phyloP scores from a whole-genome alignment of 148 eudicot species.

The Cornus suecica region DNA sequence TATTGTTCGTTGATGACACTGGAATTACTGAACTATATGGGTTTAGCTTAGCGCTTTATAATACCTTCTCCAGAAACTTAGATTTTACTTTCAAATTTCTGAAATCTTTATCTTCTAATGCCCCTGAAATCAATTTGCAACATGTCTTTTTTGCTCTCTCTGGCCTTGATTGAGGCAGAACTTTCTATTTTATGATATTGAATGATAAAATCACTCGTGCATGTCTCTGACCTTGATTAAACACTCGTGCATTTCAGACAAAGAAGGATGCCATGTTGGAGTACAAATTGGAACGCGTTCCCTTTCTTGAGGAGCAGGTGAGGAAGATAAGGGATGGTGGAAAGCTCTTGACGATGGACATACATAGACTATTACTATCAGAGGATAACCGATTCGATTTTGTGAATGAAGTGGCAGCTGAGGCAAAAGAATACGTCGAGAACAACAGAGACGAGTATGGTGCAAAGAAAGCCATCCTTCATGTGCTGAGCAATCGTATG shows the following conservation, averaged over 20 bases:
- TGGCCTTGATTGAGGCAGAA: background rate
- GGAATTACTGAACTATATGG: too few species aligned
- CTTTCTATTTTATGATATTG: background rate
- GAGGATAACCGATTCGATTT: conserved; percentile 78
- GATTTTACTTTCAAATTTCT: background rate
- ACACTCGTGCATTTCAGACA: too few species aligned
- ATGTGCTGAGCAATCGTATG: conserved; percentile 84
- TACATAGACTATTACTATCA: conserved; percentile 63
- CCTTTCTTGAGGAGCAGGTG: conserved; percentile 83
- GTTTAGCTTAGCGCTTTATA: background rate
- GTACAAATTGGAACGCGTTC: conserved; percentile 46
- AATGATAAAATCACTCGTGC: background rate
- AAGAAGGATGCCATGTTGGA: conserved; percentile 44
- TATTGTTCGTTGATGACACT: background rate
- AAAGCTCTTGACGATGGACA: conserved; percentile 57
- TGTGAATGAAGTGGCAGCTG: conserved; percentile 90
- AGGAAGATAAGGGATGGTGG: conserved; percentile 74
- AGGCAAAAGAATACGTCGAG: conserved; percentile 70
- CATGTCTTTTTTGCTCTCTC: conserved; percentile 5
- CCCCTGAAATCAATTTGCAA: background rate
- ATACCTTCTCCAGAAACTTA: background rate
- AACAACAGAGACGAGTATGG: conserved; percentile 89
- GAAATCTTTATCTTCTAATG: background rate
- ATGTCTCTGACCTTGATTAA: too few species aligned
- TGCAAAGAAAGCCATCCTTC: conserved; percentile 83